Evolutionary conservation across 225 moss, liverwort and hornwort genomes (phyloP), one percentile per base, ranked within the genome.

Genomic region (Bryoerythrophyllum caledonicum): DNA sequence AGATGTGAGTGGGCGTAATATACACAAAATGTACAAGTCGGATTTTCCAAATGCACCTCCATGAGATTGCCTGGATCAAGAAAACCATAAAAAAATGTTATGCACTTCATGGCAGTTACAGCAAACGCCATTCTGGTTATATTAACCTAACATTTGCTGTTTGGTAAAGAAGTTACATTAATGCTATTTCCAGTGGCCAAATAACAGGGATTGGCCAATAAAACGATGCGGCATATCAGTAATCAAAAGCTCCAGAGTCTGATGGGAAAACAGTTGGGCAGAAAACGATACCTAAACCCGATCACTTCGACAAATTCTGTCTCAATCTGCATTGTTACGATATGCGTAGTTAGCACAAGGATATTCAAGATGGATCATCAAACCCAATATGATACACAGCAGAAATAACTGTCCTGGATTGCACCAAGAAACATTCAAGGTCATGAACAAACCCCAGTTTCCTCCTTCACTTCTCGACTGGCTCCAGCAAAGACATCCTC

Each of bases 251-350:
- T 52, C 20, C 27, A 78, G n/a, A 14, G 27, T 67, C 23, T 12
- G 38, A 65, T 52, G 4, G 46, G 4, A 49, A 56, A 65, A 16
- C 24, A 68, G 30, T n/a, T n/a, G n/a, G n/a, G n/a, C n/a, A n/a
- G 4, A 32, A 67, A 17, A 59, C 27, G 10, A 34, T 21, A 80
- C 86, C 89, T 79, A 20, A 89, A 80, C 63, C 82, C 88, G 15
- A 88, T 79, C 25, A 84, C 80, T 57, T 86, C 78, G 19, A 86
- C 77, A 74, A 91, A 88, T 70, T 84, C 74, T 16, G 90, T 21
- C 26, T 81, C 83, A 69, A 91, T 79, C 91, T 88, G 85, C 84
- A 82, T 35, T 9, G 15, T 17, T 21, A 25, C 32, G 11, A 71
- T 27, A 74, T 6, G 17, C 48, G 17, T 32, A 51, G 28, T 76